Evolutionary conservation across 106 monocot species (phyloP).

Genomic region (Dendrobium huoshanense): DNA sequence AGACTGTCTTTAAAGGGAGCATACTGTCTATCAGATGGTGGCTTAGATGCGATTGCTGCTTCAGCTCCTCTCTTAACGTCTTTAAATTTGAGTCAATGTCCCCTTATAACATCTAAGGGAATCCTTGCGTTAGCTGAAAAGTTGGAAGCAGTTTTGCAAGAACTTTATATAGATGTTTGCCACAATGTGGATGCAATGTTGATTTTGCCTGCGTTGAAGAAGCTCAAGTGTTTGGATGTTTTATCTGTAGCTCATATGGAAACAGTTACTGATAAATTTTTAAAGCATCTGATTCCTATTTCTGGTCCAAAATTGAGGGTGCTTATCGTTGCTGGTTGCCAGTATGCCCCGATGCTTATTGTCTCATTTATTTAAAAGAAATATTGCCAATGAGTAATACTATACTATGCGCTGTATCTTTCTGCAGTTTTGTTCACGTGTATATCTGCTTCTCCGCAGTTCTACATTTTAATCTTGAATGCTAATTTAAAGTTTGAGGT

Average conservation of each 20-base stretch:
- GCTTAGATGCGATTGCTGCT: slow-evolving; percentile 47
- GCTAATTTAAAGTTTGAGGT: background rate
- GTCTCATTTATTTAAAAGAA: background rate
- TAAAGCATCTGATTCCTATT: slow-evolving; percentile 36
- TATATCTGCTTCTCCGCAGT: background rate
- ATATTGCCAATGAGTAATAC: background rate
- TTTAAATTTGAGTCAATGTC: slow-evolving; percentile 64
- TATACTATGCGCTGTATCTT: background rate
- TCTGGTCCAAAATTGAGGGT: slow-evolving; percentile 46
- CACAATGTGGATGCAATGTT: slow-evolving; percentile 50
- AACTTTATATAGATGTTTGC: slow-evolving; percentile 72
- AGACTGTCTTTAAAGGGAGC: slow-evolving; percentile 59
- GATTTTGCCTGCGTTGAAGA: slow-evolving; percentile 64
- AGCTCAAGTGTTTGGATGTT: slow-evolving; percentile 48
- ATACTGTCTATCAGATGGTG: slow-evolving; percentile 73
- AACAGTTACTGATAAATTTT: slow-evolving; percentile 52
- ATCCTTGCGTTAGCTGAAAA: slow-evolving; percentile 36
- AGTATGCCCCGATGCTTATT: slow-evolving; percentile 38
- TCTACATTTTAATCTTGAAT: background rate
- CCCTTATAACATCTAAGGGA: slow-evolving; percentile 67
- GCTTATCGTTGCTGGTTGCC: slow-evolving; percentile 54
- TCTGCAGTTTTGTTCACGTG: background rate
- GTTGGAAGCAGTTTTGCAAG: slow-evolving; percentile 37
- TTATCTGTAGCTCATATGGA: slow-evolving; percentile 54
- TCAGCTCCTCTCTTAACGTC: slow-evolving; percentile 59